A percentile compares a stretch with the other conserved stretches of the same genome.
phyloP scores from a whole-genome alignment of 768 basidiomycete species.

The Lentinus tigrinus region DNA sequence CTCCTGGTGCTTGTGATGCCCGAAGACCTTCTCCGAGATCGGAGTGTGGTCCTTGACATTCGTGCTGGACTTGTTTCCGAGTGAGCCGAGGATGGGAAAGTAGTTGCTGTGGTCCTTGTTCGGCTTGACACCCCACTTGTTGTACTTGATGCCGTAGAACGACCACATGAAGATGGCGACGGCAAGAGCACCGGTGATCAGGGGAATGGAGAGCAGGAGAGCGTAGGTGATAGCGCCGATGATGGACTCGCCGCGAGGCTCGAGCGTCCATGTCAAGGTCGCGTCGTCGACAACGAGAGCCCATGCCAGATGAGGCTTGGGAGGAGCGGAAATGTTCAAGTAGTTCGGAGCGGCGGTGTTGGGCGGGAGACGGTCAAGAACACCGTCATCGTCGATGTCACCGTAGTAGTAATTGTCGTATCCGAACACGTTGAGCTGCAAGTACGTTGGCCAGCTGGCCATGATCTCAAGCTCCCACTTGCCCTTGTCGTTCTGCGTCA shows the following conservation, averaged over 20 bases:
- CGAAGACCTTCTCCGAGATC: conserved; percentile 73
- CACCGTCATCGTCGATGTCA: conserved; percentile 82
- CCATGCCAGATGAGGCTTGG: conserved; percentile 87
- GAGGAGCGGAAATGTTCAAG: conserved; percentile 89
- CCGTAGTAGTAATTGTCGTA: conserved; percentile 94
- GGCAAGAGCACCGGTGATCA: conserved; percentile 81
- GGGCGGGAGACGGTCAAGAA: conserved; percentile 89
- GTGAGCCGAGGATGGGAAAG: conserved; percentile 79
- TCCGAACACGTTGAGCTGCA: conserved; percentile 89
- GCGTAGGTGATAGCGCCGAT: conserved; percentile 89
- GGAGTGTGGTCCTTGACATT: conserved; percentile 65
- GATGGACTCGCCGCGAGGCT: conserved; percentile 78
- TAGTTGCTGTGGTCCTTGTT: conserved; percentile 71
- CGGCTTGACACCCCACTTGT: conserved; percentile 85
- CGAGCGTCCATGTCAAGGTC: conserved; percentile 71
- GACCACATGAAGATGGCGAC: conserved; percentile 91
- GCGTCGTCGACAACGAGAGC: conserved; percentile 76
- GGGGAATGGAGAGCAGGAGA: conserved; percentile 75
- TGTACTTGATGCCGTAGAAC: conserved; percentile 95
- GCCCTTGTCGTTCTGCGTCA: conserved; percentile 62
- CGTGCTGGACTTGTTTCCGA: conserved; percentile 64
- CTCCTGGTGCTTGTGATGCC: conserved; percentile 56
- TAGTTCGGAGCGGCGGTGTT: conserved; percentile 84
- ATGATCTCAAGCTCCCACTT: conserved; percentile 88
- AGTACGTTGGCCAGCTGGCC: conserved; percentile 85